Base-by-base conservation (phyloP, 2,329 filamentous ascomycete genomes). In the Colletotrichum nymphaeae region DNA sequence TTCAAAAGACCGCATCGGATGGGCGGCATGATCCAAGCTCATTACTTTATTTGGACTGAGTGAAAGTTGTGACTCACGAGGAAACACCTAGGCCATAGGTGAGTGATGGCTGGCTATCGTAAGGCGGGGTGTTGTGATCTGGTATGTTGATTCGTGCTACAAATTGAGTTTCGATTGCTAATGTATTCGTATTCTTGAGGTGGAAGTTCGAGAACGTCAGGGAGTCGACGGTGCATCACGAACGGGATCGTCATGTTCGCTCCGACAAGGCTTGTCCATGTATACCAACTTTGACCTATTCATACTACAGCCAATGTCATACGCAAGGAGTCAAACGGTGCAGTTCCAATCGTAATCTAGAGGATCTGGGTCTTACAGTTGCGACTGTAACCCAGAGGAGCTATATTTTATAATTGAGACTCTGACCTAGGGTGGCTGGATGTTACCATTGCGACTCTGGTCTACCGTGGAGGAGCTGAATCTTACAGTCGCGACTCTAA, bases 81-180 rank as follows among this genome's bases (percentile, higher is more conserved):
- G 26, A 5, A n/a, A 1, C 58, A 52, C 9, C 7, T 19, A 22
- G 46, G 35, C 6, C 7, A 14, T n/a, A 19, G n/a, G 19, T 24
- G 5, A 30, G 26, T 30, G n/a, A n/a, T n/a, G n/a, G n/a, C n/a
- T n/a, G 42, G 24, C 24, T 26, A 26, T 26, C 16, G 11, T 16
- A 3, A 11, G 46, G 46, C n/a, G n/a, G 32, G 59, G 6, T 35
- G 4, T 35, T n/a, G 37, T 57, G 35, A 55, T 58, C 16, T 59
- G 49, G 37, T 35, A 52, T 59, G 9, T 32, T 32, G 32, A 32
- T 32, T 32, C 9, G 32, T 9, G 24, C 62, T 12, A 24, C 28
- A 22, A 28, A 56, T 35, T 49, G 32, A 56, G 7, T 52, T 62
- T n/a, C 63, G 68, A 57, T 62, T 62, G 63, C 63, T 57, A 52